Evolutionary conservation across 305 asterid genomes (phyloP).

Genomic region (Fraxinus paxiana): DNA sequence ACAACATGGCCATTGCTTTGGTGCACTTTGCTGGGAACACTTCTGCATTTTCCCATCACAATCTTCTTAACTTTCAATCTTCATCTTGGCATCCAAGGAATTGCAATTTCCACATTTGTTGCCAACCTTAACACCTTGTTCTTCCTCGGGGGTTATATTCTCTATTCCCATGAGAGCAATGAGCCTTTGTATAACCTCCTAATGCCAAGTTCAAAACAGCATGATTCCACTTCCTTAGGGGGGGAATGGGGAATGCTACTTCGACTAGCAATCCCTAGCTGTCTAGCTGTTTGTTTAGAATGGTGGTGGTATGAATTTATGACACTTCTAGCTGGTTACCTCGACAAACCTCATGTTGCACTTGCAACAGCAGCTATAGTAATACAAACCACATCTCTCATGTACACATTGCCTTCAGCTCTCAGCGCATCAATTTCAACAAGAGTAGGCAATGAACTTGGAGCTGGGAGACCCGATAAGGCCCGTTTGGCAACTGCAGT

Average conservation of each 20-base stretch:
- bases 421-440: slow-evolving; percentile 71
- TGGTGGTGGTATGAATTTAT: slow-evolving; percentile 97
- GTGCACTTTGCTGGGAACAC: slow-evolving; percentile 54
- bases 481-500: slow-evolving; percentile 65
- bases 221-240: slow-evolving; percentile 34
- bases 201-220: slow-evolving; percentile 28
- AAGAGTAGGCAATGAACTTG: slow-evolving; percentile 78
- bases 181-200: slow-evolving; percentile 36
- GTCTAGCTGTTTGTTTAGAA: slow-evolving; percentile 72
- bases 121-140: slow-evolving; percentile 53
- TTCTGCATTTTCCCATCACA: slow-evolving; percentile 68
- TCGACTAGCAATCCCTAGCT: slow-evolving; percentile 60
- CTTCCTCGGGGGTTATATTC: slow-evolving; percentile 47
- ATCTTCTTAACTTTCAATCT: slow-evolving; percentile 60
- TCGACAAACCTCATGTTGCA: slow-evolving; percentile 63
- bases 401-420: slow-evolving; percentile 88
- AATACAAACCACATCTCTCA: slow-evolving; percentile 81
- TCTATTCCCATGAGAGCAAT: slow-evolving; percentile 28
- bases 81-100: slow-evolving; percentile 58
- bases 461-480: slow-evolving; percentile 68
- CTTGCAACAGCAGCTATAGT: slow-evolving; percentile 85
- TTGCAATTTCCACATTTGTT: slow-evolving; percentile 58
- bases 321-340: slow-evolving; percentile 82
- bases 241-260: slow-evolving; percentile 66
- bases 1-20: slow-evolving; percentile 78